phyloP scores from a whole-genome alignment of 768 basidiomycete genomes.

The Trametes cingulata region DNA sequence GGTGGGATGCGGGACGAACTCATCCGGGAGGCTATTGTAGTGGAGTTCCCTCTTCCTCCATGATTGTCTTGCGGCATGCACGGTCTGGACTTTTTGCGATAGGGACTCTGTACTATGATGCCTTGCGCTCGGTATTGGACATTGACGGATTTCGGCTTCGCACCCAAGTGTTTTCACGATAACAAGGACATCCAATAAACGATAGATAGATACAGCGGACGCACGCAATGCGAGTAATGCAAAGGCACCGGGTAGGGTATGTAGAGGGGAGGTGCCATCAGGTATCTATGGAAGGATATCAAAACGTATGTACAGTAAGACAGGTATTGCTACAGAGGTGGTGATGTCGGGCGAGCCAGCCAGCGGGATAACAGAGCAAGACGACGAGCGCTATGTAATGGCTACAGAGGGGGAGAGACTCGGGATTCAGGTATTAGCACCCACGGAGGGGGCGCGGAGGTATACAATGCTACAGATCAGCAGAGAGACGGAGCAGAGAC shows the following conservation, averaged over 20 bases:
- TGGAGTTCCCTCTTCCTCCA: neutral
- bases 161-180: too few relatives aligned
- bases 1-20: neutral
- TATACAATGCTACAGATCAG: constrained; percentile 2
- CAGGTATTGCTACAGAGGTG: constrained; percentile 7
- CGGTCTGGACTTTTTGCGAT: too few relatives aligned
- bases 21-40: neutral
- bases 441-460: neutral
- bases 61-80: too few relatives aligned
- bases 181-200: neutral
- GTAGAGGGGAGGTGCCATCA: neutral
- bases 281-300: constrained; percentile 12
- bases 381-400: neutral
- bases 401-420: constrained; percentile 13
- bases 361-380: neutral
- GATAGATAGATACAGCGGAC: constrained; percentile 16
- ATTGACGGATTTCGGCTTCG: too few relatives aligned
- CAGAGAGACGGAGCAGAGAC: neutral
- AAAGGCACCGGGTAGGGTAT: constrained; percentile 13
- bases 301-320: constrained; percentile 5
- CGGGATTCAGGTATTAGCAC: constrained; percentile 7
- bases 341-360: neutral
- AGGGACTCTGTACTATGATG: too few relatives aligned
- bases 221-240: constrained; percentile 1
- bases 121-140: too few relatives aligned